Evolutionary conservation across 768 basidiomycete genomes (phyloP).

Genomic region (Cytidiella melzeri): DNA sequence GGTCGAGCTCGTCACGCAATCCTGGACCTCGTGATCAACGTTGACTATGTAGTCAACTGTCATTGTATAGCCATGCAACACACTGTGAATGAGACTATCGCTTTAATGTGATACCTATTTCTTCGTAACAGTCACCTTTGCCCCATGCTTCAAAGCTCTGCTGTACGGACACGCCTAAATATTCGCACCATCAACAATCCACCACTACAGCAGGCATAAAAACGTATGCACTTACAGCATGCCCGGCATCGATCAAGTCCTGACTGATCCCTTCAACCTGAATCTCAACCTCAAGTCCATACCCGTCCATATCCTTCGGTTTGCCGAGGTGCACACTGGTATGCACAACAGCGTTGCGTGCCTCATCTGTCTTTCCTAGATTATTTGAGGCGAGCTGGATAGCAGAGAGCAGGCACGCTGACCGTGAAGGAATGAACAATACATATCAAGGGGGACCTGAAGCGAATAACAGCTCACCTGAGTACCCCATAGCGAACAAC

Average conservation of each 20-base stretch:
- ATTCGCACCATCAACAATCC: background rate
- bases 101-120: too few relatives aligned
- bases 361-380: constrained; percentile 48
- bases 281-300: constrained; percentile 64
- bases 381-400: constrained; percentile 52
- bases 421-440: background rate
- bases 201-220: background rate
- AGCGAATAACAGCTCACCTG: constrained; percentile 17
- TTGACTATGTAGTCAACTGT: too few relatives aligned
- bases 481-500: constrained; percentile 33
- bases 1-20: background rate
- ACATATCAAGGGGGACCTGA: too few relatives aligned
- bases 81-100: too few relatives aligned
- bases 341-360: constrained; percentile 54
- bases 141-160: constrained; percentile 53
- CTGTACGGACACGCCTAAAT: constrained; percentile 66
- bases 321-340: constrained; percentile 58
- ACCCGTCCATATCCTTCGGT: constrained; percentile 50
- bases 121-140: constrained; percentile 52
- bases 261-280: constrained; percentile 65
- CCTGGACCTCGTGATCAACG: too few relatives aligned
- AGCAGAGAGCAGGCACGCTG: constrained; percentile 71
- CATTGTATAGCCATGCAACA: too few relatives aligned
- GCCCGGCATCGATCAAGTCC: constrained; percentile 58
- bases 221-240: constrained; percentile 44